These are phyloP conservation scores for Hymenoscyphus fraxineus DNA, from an alignment of 2,329 filamentous ascomycete species.

Conservation along the genomic window DNA sequence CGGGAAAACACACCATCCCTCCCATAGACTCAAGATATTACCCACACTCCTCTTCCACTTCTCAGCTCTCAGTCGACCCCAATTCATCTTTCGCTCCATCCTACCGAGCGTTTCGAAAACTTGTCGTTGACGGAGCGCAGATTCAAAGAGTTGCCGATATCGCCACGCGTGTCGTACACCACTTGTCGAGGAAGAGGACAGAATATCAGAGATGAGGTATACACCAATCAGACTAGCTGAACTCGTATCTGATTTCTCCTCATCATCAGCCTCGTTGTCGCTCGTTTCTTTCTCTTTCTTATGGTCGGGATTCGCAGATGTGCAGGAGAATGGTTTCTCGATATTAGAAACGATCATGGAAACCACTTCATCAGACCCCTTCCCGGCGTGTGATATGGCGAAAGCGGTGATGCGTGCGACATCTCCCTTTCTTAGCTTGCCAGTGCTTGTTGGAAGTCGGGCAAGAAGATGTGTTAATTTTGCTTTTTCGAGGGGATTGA, in stretches of 20 bases:
- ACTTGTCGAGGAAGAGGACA: constrained; percentile 59
- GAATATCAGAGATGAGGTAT: constrained; percentile 70
- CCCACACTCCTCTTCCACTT: constrained; percentile 62
- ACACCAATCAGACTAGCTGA: constrained; percentile 74
- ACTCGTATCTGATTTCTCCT: constrained; percentile 59
- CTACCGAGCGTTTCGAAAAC: constrained; percentile 62
- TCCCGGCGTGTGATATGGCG: constrained; percentile 80
- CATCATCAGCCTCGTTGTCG: constrained; percentile 39
- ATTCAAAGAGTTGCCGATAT: constrained; percentile 63
- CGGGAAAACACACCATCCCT: constrained; percentile 69
- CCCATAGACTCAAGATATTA: constrained; percentile 56
- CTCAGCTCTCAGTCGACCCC: constrained; percentile 63
- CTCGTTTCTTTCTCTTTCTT: constrained; percentile 38
- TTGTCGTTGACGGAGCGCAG: constrained; percentile 52
- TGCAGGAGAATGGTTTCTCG: constrained; percentile 69
- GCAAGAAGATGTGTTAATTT: constrained; percentile 81
- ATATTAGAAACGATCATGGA: constrained; percentile 82
- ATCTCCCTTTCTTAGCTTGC: constrained; percentile 76
- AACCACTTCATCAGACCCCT: constrained; percentile 87
- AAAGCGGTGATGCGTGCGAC: constrained; percentile 83
- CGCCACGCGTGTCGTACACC: constrained; percentile 66
- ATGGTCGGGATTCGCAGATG: constrained; percentile 61
- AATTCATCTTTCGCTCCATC: constrained; percentile 58
- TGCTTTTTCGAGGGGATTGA: constrained; percentile 79
- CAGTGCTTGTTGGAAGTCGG: constrained; percentile 71